Percentiles rank a stretch among this genome's conserved stretches.
phyloP scores from a whole-genome alignment of 495 filamentous ascomycete species.

The Talaromyces ruber region DNA sequence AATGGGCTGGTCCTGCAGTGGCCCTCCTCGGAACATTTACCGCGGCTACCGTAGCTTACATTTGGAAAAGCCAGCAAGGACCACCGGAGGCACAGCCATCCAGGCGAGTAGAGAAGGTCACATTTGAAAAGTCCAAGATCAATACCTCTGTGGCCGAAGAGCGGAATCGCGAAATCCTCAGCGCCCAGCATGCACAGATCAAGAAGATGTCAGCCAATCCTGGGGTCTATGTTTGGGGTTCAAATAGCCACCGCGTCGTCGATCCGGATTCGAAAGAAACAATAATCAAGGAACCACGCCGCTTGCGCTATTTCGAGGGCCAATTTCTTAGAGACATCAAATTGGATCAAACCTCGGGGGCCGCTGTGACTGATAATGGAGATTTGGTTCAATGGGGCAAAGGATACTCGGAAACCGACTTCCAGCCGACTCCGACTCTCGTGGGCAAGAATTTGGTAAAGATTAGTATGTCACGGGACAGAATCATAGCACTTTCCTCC shows the following conservation, averaged over 20 bases:
- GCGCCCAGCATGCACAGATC: slow-evolving; percentile 73
- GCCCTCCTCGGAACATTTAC: slow-evolving; percentile 27
- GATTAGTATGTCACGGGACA: slow-evolving; percentile 66
- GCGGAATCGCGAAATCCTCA: slow-evolving; percentile 61
- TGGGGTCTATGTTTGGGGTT: slow-evolving; percentile 89
- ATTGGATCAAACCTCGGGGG: slow-evolving; percentile 74
- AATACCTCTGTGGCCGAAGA: slow-evolving; percentile 46
- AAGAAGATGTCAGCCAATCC: slow-evolving; percentile 84
- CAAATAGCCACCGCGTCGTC: slow-evolving; percentile 74
- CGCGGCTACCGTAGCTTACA: slow-evolving; percentile 25
- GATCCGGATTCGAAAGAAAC: slow-evolving; percentile 74
- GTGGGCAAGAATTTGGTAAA: slow-evolving; percentile 71
- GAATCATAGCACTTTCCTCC: slow-evolving; percentile 70
- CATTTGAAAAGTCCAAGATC: slow-evolving; percentile 52
- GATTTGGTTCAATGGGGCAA: slow-evolving; percentile 89
- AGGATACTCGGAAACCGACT: slow-evolving; percentile 53
- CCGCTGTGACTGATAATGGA: slow-evolving; percentile 78
- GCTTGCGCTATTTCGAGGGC: slow-evolving; percentile 78
- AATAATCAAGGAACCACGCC: slow-evolving; percentile 68
- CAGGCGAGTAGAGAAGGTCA: slow-evolving; percentile 29
- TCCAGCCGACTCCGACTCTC: slow-evolving; percentile 59
- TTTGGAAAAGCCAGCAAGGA: slow-evolving; percentile 18
- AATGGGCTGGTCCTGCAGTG: slow-evolving; percentile 29
- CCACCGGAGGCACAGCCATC: slow-evolving; percentile 8
- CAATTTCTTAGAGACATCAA: slow-evolving; percentile 81